Evolutionary conservation across 805 yeast genomes (phyloP).

Genomic region (Clavispora asparagi): DNA sequence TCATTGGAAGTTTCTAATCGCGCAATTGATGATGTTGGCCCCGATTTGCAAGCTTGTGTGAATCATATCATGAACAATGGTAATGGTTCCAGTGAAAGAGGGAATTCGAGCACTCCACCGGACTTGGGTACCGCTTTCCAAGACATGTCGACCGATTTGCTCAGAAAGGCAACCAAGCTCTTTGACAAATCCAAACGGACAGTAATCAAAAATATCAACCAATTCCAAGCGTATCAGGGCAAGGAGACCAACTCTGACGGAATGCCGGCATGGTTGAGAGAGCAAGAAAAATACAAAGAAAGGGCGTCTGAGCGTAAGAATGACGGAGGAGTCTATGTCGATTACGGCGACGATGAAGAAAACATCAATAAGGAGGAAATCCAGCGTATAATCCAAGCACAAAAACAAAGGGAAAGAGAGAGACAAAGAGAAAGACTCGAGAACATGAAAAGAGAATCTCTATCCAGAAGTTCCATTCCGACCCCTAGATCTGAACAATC

Average conservation of each 20-base stretch:
- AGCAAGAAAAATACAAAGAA: constrained; percentile 45
- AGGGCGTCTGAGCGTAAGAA: constrained; percentile 28
- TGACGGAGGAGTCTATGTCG: constrained; percentile 32
- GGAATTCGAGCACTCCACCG: constrained; percentile 10
- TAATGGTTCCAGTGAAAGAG: background rate
- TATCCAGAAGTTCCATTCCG: background rate
- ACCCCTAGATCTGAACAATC: background rate
- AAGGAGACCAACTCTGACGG: constrained; percentile 14
- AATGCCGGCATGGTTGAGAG: constrained; percentile 74
- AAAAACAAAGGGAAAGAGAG: constrained; percentile 33
- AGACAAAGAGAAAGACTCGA: constrained; percentile 19
- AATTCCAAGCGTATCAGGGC: constrained; percentile 33
- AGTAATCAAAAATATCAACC: constrained; percentile 57
- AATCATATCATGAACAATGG: constrained; percentile 52
- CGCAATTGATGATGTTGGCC: constrained; percentile 57
- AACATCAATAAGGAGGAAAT: constrained; percentile 41
- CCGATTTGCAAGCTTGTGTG: constrained; percentile 61
- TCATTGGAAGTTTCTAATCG: constrained; percentile 51
- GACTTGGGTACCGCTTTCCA: constrained; percentile 34
- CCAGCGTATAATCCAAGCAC: constrained; percentile 32
- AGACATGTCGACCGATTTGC: constrained; percentile 51
- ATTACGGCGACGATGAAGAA: constrained; percentile 45
- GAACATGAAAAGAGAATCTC: background rate
- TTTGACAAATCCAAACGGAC: constrained; percentile 57
- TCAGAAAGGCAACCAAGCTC: constrained; percentile 54